Evolutionary conservation across 2,329 filamentous ascomycete species (phyloP).

Genomic region (Colletotrichum gloeosporioides): DNA sequence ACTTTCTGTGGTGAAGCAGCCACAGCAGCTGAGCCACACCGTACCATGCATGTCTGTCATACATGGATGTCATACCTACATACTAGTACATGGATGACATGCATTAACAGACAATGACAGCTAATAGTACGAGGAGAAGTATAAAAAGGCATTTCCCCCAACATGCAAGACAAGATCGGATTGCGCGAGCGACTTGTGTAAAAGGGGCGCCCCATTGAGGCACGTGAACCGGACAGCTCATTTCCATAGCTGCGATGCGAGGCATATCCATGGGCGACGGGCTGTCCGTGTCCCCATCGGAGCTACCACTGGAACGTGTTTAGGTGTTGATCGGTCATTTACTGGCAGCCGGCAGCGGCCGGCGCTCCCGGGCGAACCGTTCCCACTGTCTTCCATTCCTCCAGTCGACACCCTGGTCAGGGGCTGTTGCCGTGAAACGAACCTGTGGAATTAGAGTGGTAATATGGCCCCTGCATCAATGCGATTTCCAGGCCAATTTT

Average conservation of each 20-base stretch:
- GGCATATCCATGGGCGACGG: not conserved
- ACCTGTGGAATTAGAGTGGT: not conserved
- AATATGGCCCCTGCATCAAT: slow-evolving; percentile 16
- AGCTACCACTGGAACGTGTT: not conserved
- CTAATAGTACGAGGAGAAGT: not conserved
- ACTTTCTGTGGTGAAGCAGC: not conserved
- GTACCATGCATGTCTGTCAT: not conserved
- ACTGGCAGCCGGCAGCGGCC: not conserved
- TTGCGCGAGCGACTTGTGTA: not conserved
- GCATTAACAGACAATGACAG: not conserved
- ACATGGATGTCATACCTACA: not conserved
- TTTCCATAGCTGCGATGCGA: not conserved
- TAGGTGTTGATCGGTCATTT: not conserved
- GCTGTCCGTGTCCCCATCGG: not conserved
- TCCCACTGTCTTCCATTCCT: not conserved
- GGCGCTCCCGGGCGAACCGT: not conserved
- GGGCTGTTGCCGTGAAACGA: slow-evolving; percentile 5
- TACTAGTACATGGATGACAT: not conserved
- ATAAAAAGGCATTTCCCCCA: not conserved
- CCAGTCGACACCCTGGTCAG: not conserved
- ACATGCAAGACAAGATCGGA: not conserved
- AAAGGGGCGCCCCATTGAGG: not conserved
- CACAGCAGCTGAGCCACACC: not conserved
- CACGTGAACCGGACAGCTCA: not conserved
- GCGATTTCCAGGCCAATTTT: slow-evolving; percentile 19